phyloP scores from a whole-genome alignment of 257 asterid genomes.

The Scutellaria barbata region DNA sequence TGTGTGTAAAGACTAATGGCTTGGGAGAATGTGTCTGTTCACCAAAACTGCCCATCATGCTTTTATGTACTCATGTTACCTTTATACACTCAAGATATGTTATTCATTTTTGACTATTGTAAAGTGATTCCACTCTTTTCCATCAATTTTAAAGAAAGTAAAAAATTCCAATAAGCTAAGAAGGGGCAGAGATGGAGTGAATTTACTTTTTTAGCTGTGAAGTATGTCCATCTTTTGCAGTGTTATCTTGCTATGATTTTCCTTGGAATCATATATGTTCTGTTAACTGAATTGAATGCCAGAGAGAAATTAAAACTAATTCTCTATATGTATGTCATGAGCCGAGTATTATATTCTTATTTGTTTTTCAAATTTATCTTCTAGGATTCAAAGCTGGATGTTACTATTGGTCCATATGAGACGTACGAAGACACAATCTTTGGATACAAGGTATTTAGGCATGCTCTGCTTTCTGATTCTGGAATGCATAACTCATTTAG shows the following conservation, averaged over 20 bases:
- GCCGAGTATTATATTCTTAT: slow-evolving; percentile 23
- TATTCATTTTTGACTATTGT: slow-evolving; percentile 4
- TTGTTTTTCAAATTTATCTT: slow-evolving; percentile 12
- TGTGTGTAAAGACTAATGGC: not conserved
- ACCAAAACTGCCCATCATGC: slow-evolving; percentile 1
- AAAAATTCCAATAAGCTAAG: slow-evolving; percentile 15
- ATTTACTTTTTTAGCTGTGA: not conserved
- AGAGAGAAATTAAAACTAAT: slow-evolving; percentile 5
- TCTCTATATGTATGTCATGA: slow-evolving; percentile 23
- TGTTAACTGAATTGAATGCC: not conserved
- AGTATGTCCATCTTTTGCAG: slow-evolving; percentile 4
- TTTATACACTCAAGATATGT: not conserved
- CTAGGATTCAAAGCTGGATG: slow-evolving; percentile 92
- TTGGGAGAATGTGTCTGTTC: not conserved
- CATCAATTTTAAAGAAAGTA: slow-evolving; percentile 5
- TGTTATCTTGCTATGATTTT: slow-evolving; percentile 18
- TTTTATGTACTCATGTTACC: not conserved
- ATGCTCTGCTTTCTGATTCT: slow-evolving; percentile 15
- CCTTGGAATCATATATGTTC: not conserved
- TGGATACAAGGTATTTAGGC: slow-evolving; percentile 83
- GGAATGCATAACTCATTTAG: slow-evolving; percentile 10
- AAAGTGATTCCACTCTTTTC: not conserved
- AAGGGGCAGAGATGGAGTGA: slow-evolving; percentile 20
- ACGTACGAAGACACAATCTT: slow-evolving; percentile 91
- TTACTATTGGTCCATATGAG: slow-evolving; percentile 97